Base-by-base conservation (phyloP, 1,284 basidiomycete genomes). In the Trichosporon ovoides region DNA sequence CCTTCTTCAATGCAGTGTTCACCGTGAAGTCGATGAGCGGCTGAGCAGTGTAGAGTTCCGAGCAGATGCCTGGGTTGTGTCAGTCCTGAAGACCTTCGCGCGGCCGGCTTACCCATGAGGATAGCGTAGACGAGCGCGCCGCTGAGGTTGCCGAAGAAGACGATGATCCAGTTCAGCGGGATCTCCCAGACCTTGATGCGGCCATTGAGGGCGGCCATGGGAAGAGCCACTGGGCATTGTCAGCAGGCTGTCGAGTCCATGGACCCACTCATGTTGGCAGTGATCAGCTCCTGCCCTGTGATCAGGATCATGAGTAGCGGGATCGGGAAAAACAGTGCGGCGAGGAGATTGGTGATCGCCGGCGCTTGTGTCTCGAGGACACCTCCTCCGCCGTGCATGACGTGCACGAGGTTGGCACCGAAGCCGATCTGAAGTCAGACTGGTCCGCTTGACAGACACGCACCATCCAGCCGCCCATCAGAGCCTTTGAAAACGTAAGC, bases 111-210 rank as follows among this genome's bases (percentile, higher is more conserved):
- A 58, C 64, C 68, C 18, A 68, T 57, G 56, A 76, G 64, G 2
- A 62, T 70, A 31, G 68, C 68, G 59, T 66, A 76, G 35, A 68
- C 60, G 14, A 77, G 64, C 0, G 67, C 64, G 6, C 75, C 75
- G 33, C 65, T 57, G 24, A 77, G 66, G 59, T 76, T 77, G 11
- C 75, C 75, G 52, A 76, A 61, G 59, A 77, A 75, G 31, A 71
- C 69, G 55, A 77, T 66, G 22, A 70, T 22, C 74, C 74, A 77
- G 52, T 75, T 68, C 57, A 68, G 48, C 2, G 63, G 65, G 6
- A 65, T 40, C 51, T 66, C 60, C 67, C 67, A 66, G 14, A 60
- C 18, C 55, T 64, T 64, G 43, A 63, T 59, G 2, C 57, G 52
- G n/a, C 62, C 38, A 31, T 64, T 64, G 46, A 68, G 55, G 16